Evolutionary conservation across 768 basidiomycete species (phyloP).

Genomic region (Auricularia auricula-judae): DNA sequence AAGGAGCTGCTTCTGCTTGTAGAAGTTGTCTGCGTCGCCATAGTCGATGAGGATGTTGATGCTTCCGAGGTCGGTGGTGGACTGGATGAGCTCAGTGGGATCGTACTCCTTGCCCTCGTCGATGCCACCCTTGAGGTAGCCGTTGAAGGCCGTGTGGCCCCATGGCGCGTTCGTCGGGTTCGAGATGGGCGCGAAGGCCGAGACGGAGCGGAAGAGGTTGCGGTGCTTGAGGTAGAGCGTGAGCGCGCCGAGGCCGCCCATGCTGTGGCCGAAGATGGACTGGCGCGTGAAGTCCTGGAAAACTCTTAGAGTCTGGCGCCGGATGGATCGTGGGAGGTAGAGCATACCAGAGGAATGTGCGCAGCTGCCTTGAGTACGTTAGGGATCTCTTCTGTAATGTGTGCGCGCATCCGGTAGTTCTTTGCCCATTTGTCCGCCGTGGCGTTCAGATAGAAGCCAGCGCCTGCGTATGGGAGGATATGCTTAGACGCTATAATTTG

Average conservation of each 20-base stretch:
- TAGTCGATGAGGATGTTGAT: constrained; percentile 82
- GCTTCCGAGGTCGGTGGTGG: constrained; percentile 29
- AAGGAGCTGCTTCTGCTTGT: constrained; percentile 75
- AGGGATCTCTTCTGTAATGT: constrained; percentile 78
- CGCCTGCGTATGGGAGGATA: constrained; percentile 28
- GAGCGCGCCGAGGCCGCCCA: constrained; percentile 95
- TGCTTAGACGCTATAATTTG: neutral
- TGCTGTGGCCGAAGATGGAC: constrained; percentile 92
- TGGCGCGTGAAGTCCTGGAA: constrained; percentile 67
- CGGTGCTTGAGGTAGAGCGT: constrained; percentile 70
- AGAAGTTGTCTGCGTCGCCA: constrained; percentile 74
- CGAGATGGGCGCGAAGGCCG: constrained; percentile 77
- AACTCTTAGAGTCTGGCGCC: neutral
- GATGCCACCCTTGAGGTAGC: constrained; percentile 69
- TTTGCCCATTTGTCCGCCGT: constrained; percentile 61
- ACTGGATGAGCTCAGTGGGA: constrained; percentile 70
- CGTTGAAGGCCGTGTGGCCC: constrained; percentile 85
- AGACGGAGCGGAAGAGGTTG: constrained; percentile 72
- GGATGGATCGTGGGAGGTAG: constrained; percentile 7
- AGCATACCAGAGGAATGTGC: constrained; percentile 57
- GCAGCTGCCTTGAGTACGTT: constrained; percentile 59
- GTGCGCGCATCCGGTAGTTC: constrained; percentile 83
- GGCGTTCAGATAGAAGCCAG: constrained; percentile 94
- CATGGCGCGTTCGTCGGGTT: constrained; percentile 83
- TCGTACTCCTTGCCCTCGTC: constrained; percentile 77